Percentiles rank a stretch among this genome's conserved stretches.
phyloP scores from a whole-genome alignment of 2,329 filamentous ascomycete genomes.

The Trichoderma sp. region DNA sequence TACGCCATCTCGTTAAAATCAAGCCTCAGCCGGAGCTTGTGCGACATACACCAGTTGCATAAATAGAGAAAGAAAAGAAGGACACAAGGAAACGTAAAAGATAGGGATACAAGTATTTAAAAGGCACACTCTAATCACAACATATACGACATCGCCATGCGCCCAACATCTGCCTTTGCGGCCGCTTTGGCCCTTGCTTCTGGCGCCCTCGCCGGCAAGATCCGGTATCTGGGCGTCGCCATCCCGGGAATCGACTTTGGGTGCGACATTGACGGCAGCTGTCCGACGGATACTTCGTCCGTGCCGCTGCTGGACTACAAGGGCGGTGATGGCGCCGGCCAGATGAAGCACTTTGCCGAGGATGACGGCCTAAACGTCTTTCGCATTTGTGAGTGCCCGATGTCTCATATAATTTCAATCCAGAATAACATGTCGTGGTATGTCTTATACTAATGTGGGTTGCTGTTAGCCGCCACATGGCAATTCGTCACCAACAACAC shows the following conservation, averaged over 20 bases:
- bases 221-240: conserved; percentile 44
- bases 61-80: background rate
- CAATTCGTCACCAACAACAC: conserved; percentile 61
- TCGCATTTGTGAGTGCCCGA: conserved; percentile 47
- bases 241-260: conserved; percentile 55
- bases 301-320: conserved; percentile 42
- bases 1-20: conserved; percentile 6
- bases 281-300: conserved; percentile 42
- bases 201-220: conserved; percentile 15
- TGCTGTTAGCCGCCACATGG: conserved; percentile 52
- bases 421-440: background rate
- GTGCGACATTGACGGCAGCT: conserved; percentile 50
- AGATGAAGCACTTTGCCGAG: conserved; percentile 61
- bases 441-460: background rate
- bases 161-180: conserved; percentile 9
- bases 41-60: background rate
- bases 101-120: background rate
- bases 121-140: background rate
- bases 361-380: conserved; percentile 60
- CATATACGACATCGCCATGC: conserved; percentile 20
- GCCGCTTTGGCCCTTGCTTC: conserved; percentile 28
- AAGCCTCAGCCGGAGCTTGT: background rate
- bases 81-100: background rate
- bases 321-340: conserved; percentile 48
- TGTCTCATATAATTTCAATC: background rate